Conservation (phyloP, 2,329 filamentous ascomycete species). For the Pyricularia grisea region DNA sequence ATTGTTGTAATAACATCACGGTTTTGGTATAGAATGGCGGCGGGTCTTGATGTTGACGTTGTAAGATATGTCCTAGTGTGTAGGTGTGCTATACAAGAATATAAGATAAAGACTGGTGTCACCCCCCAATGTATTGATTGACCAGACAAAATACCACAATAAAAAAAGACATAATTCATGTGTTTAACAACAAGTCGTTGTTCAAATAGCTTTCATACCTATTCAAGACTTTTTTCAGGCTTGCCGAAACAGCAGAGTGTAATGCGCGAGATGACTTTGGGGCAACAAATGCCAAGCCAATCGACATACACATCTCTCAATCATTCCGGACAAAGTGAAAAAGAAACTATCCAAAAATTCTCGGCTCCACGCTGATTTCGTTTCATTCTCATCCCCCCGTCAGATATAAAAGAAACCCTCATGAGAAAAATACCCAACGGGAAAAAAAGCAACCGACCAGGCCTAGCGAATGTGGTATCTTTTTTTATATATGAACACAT, state of each 20-base stretch:
- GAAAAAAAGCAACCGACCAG: neutral
- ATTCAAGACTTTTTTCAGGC: neutral
- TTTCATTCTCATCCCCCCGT: neutral
- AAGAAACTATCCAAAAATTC: neutral
- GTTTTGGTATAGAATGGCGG: no score
- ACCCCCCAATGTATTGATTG: neutral
- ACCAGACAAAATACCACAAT: neutral
- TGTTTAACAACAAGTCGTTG: neutral
- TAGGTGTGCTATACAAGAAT: no score
- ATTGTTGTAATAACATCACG: neutral
- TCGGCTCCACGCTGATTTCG: neutral
- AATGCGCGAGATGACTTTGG: no score
- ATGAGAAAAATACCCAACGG: neutral
- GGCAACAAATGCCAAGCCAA: neutral
- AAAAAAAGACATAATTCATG: neutral
- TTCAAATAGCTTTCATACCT: neutral
- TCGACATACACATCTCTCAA: neutral
- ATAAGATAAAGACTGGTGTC: no score
- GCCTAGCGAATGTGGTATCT: slow-evolving; percentile 1
- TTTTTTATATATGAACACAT: neutral
- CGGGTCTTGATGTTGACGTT: no score
- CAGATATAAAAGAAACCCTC: neutral
- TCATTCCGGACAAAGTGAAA: neutral
- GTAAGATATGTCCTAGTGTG: no score
- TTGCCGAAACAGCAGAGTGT: neutral